A percentile compares a stretch with the other conserved stretches of the same genome.
These are phyloP conservation scores for Picochlorum sp. DNA, from an alignment of 139 green algal species.

Conservation along the genomic window DNA sequence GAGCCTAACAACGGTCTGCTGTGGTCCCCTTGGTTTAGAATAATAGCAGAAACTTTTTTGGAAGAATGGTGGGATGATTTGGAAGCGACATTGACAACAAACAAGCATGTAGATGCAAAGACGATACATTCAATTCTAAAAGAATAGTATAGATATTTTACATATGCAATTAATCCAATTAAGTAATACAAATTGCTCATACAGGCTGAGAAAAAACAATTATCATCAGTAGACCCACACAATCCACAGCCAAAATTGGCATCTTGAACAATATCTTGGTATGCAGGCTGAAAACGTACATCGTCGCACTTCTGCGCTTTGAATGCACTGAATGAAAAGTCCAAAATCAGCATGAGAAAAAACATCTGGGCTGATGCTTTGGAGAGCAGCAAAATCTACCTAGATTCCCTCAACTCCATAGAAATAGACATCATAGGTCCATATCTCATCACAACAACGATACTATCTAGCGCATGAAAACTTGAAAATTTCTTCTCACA, in stretches of 20 bases:
- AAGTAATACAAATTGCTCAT: background rate
- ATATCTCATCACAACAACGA: background rate
- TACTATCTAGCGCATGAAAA: slow-evolving; percentile 1
- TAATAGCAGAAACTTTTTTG: slow-evolving; percentile 82
- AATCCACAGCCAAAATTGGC: too few relatives aligned
- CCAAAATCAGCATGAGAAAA: slow-evolving; percentile 1
- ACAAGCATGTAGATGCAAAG: slow-evolving; percentile 35
- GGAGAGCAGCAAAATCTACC: background rate
- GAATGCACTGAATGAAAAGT: slow-evolving; percentile 2
- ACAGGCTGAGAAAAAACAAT: too few relatives aligned
- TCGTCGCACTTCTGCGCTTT: slow-evolving; percentile 2
- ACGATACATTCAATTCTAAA: slow-evolving; percentile 39
- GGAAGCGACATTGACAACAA: slow-evolving; percentile 38
- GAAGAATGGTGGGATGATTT: slow-evolving; percentile 78
- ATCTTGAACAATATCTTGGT: too few relatives aligned
- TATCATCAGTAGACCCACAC: too few relatives aligned
- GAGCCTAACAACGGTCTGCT: slow-evolving; percentile 38
- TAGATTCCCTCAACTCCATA: background rate
- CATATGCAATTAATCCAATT: background rate
- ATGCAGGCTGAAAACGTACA: too few relatives aligned
- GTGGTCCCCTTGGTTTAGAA: slow-evolving; percentile 93
- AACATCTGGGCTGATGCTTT: background rate
- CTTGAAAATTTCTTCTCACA: slow-evolving; percentile 21
- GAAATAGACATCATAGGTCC: background rate
- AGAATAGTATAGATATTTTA: slow-evolving; percentile 3